Evolutionary conservation across 1,139 yeast genomes (phyloP), one percentile per base, ranked within the genome.

Genomic region (Saccharomyces hybrid): DNA sequence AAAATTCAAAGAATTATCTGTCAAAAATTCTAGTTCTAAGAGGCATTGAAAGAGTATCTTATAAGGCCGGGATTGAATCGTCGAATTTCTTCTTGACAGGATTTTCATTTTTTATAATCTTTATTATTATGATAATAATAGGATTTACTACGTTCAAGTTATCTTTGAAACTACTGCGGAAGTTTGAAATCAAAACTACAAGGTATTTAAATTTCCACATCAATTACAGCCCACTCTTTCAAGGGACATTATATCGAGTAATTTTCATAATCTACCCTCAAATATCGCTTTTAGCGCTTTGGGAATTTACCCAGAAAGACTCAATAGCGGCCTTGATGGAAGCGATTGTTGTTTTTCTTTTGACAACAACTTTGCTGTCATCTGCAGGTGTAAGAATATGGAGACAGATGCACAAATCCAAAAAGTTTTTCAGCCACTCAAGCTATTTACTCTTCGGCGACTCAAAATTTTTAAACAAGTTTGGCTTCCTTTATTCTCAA

Each of bases 41-140:
- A 69, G 99, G 99, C 60, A 84, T 95, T 60, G 89, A 89, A 71
- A 84, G 99, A 72, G 97, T 91, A 7, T 84, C 97, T 0, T 93
- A 77, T 69, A 75, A 85, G 62, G 89, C 97, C 9, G 80, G 81
- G 44, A 90, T 93, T 63, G 99, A 93, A 73, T 78, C 89, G 62
- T 86, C 97, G 25, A 83, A 83, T 66, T 72, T 95, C 57, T 95
- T 91, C 71, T 76, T 91, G 74, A 93, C 99, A 0, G 90, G 95
- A 57, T 81, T 90, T 48, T 84, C 86, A 13, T 89, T 91, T 69
- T 85, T 90, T 68, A 71, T 91, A 32, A 84, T 93, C 70, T 82
- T 91, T 65, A 84, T 88, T 19, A 83, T 89, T 62, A 80, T 87
- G 25, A 75, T 90, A 65, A 75, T 88, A 54, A 78, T 87, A 32